Percentiles rank a stretch among this genome's conserved stretches.
phyloP scores from a whole-genome alignment of 2,329 filamentous ascomycete genomes.

The Trichoderma semiorbis region DNA sequence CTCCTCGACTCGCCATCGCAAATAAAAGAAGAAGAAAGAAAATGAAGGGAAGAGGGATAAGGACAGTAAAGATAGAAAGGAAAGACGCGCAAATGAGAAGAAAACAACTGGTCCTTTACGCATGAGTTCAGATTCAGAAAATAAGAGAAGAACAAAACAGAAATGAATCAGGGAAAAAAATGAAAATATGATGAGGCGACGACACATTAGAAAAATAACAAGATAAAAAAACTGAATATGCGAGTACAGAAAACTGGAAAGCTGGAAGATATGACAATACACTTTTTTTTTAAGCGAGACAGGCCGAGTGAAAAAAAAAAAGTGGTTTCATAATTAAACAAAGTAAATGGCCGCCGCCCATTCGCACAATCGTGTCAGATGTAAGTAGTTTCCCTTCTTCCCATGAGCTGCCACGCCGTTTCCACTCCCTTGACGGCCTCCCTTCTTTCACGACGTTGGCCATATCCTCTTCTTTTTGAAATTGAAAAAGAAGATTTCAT shows the following conservation, averaged over 20 bases:
- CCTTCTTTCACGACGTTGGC: constrained; percentile 18
- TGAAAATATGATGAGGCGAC: background rate
- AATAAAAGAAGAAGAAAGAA: background rate
- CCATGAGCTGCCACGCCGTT: constrained; percentile 22
- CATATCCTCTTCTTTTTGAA: constrained; percentile 25
- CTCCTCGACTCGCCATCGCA: constrained; percentile 7
- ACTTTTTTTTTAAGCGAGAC: constrained; percentile 8
- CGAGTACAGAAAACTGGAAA: constrained; percentile 17
- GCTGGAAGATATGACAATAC: constrained; percentile 7
- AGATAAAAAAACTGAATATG: background rate
- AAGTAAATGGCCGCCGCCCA: constrained; percentile 46
- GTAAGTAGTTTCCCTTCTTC: constrained; percentile 28
- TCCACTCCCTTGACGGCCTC: constrained; percentile 12
- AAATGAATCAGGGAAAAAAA: background rate
- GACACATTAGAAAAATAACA: background rate
- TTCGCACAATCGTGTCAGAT: constrained; percentile 29
- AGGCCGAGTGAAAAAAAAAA: constrained; percentile 30
- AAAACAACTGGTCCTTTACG: constrained; percentile 4
- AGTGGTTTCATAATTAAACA: constrained; percentile 48
- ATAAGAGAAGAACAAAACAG: background rate
- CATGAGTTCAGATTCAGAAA: background rate
- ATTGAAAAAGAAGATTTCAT: constrained; percentile 24
- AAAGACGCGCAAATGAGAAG: background rate
- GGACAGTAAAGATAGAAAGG: constrained; percentile 3
- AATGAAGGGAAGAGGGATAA: background rate